phyloP scores from a whole-genome alignment of 2,329 filamentous ascomycete genomes.

The Immersiporthe knoxdaviesiana region DNA sequence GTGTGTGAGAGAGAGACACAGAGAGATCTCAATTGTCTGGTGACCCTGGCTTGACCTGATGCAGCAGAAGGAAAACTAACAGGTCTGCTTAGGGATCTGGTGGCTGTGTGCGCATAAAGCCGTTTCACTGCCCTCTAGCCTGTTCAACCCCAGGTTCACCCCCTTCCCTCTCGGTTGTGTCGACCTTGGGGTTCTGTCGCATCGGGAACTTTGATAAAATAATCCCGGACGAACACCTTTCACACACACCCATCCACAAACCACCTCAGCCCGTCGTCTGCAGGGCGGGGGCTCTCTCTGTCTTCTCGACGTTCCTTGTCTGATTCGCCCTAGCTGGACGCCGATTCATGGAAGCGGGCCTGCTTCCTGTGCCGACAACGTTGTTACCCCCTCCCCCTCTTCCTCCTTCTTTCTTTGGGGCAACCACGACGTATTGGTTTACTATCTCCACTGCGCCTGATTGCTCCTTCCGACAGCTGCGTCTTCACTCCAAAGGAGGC shows the following conservation, averaged over 20 bases:
- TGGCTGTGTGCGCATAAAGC: constrained; percentile 22
- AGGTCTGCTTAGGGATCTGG: constrained; percentile 14
- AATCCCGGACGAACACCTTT: background rate
- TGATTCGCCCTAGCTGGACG: background rate
- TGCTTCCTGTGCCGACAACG: constrained; percentile 3
- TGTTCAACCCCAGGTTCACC: constrained; percentile 1
- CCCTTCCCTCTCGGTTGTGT: background rate
- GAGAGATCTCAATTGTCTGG: background rate
- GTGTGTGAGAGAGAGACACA: background rate
- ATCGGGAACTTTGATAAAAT: background rate
- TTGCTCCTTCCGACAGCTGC: constrained; percentile 3
- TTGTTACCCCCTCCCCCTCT: background rate
- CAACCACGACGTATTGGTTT: background rate
- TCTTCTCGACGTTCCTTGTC: background rate
- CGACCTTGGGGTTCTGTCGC: background rate
- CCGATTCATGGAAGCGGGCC: constrained; percentile 20
- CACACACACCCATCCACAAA: too few relatives aligned
- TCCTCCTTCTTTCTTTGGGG: background rate
- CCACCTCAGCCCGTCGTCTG: background rate
- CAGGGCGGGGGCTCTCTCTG: background rate
- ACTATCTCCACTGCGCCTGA: background rate
- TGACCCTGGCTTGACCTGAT: background rate
- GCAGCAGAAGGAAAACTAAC: constrained; percentile 13
- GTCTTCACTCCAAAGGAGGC: constrained; percentile 2
- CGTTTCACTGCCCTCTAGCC: constrained; percentile 23